Evolutionary conservation across 2,329 filamentous ascomycete species (phyloP).

Genomic region (Cytospora schulzeri): DNA sequence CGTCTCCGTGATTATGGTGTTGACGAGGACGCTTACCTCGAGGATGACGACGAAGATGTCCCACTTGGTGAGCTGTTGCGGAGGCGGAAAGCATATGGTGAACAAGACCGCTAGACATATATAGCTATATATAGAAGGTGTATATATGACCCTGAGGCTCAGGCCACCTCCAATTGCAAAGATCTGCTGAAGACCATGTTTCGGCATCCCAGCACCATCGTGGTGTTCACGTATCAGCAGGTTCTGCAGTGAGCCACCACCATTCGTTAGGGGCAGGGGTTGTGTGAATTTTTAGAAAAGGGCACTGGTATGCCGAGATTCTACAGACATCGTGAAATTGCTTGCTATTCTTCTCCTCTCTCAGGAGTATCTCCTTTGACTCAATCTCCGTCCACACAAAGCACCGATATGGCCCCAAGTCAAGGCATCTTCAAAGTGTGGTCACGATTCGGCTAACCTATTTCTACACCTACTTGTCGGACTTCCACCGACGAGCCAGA

Average conservation of each 20-base stretch:
- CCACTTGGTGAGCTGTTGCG: constrained; percentile 70
- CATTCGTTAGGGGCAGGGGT: too few relatives aligned
- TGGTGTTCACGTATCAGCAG: too few relatives aligned
- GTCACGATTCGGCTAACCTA: neutral
- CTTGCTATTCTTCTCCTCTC: too few relatives aligned
- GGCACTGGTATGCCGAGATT: too few relatives aligned
- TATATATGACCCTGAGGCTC: neutral
- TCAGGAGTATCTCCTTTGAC: too few relatives aligned
- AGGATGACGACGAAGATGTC: constrained; percentile 58
- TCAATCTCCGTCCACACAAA: neutral
- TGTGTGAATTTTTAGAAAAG: too few relatives aligned
- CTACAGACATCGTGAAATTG: too few relatives aligned
- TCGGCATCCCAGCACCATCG: neutral
- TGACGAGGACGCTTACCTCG: constrained; percentile 68
- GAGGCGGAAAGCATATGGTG: constrained; percentile 47
- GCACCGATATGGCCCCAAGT: too few relatives aligned
- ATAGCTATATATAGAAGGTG: neutral
- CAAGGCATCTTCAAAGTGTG: neutral
- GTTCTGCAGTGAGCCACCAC: too few relatives aligned
- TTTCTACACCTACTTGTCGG: neutral
- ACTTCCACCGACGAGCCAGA: neutral
- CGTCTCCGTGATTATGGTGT: constrained; percentile 76
- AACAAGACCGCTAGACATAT: neutral
- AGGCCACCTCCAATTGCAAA: neutral
- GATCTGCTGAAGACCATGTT: neutral